Percentiles rank a stretch among this genome's conserved stretches.
Evolutionary conservation across 257 asterid species (phyloP).

Genomic region (Ballota nigra): DNA sequence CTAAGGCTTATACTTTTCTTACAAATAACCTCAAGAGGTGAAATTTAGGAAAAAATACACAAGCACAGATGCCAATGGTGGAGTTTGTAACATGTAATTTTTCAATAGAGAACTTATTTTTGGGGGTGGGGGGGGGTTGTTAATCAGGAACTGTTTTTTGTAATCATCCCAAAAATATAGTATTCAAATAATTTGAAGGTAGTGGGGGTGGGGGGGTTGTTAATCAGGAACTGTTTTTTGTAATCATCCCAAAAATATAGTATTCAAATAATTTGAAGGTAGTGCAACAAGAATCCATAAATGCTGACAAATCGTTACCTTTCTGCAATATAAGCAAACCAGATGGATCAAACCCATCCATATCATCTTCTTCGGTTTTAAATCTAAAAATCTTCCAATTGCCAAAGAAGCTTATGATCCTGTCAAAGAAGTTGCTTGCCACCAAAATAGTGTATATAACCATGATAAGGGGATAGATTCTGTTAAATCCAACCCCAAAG

Average conservation of each 20-base stretch:
- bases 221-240: background rate
- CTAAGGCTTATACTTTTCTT: background rate
- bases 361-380: constrained; percentile 72
- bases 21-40: background rate
- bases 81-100: background rate
- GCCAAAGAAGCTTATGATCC: constrained; percentile 83
- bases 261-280: background rate
- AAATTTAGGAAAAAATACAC: background rate
- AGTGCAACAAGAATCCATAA: constrained; percentile 4
- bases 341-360: constrained; percentile 96
- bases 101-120: background rate
- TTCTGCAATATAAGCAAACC: constrained; percentile 90
- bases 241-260: background rate
- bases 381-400: constrained; percentile 86
- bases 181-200: background rate
- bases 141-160: background rate
- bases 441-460: constrained; percentile 88
- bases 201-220: too few relatives aligned
- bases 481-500: constrained; percentile 90
- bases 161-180: background rate
- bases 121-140: too few relatives aligned
- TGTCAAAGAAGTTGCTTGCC: constrained; percentile 91
- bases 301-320: constrained; percentile 42
- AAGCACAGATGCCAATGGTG: background rate
- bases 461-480: constrained; percentile 96